Conservation (phyloP, 2,329 filamentous ascomycete genomes). For the Zarea fungicola region DNA sequence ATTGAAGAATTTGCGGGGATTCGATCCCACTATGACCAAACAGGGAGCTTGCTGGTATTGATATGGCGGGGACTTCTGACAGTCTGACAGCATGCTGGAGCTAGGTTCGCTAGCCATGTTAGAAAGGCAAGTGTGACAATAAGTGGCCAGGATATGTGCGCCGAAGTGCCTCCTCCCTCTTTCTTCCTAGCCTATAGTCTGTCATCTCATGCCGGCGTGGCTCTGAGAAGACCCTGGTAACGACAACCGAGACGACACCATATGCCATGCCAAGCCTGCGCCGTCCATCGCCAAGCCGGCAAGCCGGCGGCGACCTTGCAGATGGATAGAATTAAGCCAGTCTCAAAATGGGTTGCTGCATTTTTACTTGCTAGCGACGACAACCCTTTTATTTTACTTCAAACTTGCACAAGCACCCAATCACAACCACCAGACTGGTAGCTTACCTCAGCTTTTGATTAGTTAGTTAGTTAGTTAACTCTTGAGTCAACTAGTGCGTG, state of each 20-base stretch:
- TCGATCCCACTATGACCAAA: neutral
- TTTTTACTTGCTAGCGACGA: neutral
- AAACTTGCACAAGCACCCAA: neutral
- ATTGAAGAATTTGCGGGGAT: constrained; percentile 5
- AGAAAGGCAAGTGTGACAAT: no score
- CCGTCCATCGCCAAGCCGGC: constrained; percentile 6
- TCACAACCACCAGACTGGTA: neutral
- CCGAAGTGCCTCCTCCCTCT: no score
- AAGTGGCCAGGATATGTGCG: no score
- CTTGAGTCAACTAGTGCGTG: neutral
- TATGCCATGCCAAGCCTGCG: neutral
- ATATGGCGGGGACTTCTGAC: neutral
- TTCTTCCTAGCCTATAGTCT: no score
- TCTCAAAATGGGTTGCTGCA: neutral
- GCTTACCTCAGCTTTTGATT: no score
- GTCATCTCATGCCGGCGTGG: no score
- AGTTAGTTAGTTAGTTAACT: no score
- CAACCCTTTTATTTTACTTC: neutral
- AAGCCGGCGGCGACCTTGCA: neutral
- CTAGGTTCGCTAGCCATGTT: no score
- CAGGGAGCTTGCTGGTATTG: neutral
- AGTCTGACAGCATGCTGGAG: neutral
- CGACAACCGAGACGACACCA: neutral
- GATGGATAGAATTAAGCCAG: neutral
- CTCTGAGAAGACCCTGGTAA: no score